Evolutionary conservation across 2,329 filamentous ascomycete species (phyloP).

Genomic region (Ceratocystis ficicola): DNA sequence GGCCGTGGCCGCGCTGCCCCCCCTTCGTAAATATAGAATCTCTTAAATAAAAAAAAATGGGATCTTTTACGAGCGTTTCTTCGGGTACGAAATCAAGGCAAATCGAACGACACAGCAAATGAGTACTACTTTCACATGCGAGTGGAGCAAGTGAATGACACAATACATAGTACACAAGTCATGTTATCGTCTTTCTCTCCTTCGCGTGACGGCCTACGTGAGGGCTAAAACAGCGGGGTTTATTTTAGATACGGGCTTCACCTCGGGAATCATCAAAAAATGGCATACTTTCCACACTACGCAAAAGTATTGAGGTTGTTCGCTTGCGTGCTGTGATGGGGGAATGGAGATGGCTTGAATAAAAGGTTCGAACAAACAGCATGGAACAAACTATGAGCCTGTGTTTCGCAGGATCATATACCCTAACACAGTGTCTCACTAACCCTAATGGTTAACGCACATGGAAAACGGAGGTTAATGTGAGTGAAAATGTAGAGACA

Average conservation of each 20-base stretch:
- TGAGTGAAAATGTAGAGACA: neutral
- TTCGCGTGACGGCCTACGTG: constrained; percentile 33
- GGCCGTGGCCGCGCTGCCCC: constrained; percentile 79
- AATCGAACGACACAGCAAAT: constrained; percentile 18
- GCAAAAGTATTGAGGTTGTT: neutral
- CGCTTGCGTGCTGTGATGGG: neutral
- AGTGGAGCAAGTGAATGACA: constrained; percentile 28
- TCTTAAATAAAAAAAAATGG: constrained; percentile 27
- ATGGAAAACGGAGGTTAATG: neutral
- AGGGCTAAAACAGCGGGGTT: constrained; percentile 34
- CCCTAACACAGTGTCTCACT: neutral
- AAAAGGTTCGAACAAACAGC: neutral
- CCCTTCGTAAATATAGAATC: constrained; percentile 44
- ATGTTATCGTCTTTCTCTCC: constrained; percentile 27
- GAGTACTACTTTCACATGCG: constrained; percentile 14
- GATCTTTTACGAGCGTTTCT: constrained; percentile 31
- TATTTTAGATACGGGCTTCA: constrained; percentile 33
- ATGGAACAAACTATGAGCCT: too few relatives aligned
- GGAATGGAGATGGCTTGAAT: neutral
- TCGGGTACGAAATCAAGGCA: constrained; percentile 32
- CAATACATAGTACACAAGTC: constrained; percentile 29
- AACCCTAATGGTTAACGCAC: neutral
- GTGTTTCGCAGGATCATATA: neutral
- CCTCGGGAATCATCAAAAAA: constrained; percentile 39
- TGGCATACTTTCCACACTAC: constrained; percentile 23